A percentile compares a stretch with the other conserved stretches of the same genome.
Conservation (phyloP, 2,329 filamentous ascomycete species). For the Mycosphaerella sp. region DNA sequence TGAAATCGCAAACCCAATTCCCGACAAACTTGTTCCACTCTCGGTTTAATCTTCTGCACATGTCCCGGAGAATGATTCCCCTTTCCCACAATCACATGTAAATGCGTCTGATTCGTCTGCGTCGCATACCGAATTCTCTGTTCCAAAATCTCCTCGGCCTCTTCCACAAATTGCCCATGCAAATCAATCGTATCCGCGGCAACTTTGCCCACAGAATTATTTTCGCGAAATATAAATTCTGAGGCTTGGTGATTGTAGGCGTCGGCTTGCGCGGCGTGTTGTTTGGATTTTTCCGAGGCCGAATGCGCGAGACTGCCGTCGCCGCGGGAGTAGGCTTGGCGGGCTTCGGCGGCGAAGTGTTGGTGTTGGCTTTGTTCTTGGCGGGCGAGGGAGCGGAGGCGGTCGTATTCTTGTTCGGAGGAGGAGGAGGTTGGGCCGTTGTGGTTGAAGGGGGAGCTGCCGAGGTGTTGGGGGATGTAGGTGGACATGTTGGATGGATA, state of each 20-base stretch:
- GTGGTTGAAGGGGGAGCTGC: slow-evolving; percentile 64
- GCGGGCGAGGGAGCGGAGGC: slow-evolving; percentile 74
- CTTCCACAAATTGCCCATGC: slow-evolving; percentile 89
- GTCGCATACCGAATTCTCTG: slow-evolving; percentile 74
- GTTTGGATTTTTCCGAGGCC: slow-evolving; percentile 77
- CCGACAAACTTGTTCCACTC: slow-evolving; percentile 76
- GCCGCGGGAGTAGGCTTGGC: slow-evolving; percentile 73
- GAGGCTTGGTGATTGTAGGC: slow-evolving; percentile 85
- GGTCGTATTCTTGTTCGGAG: slow-evolving; percentile 83
- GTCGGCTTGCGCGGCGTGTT: slow-evolving; percentile 76
- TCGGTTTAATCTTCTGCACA: slow-evolving; percentile 92
- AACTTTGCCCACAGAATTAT: slow-evolving; percentile 73
- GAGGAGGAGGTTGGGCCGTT: slow-evolving; percentile 50
- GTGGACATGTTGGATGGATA: not conserved
- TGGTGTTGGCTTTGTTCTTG: slow-evolving; percentile 72
- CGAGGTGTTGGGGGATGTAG: not conserved
- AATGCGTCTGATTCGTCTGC: slow-evolving; percentile 65
- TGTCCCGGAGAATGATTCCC: slow-evolving; percentile 79
- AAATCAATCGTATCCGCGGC: slow-evolving; percentile 81
- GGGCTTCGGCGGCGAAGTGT: slow-evolving; percentile 58
- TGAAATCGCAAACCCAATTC: slow-evolving; percentile 75
- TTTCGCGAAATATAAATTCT: slow-evolving; percentile 91
- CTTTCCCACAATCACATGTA: slow-evolving; percentile 95
- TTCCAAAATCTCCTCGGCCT: slow-evolving; percentile 86
- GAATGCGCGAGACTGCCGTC: slow-evolving; percentile 79